A percentile compares a stretch with the other conserved stretches of the same genome.
Conservation (phyloP, 768 basidiomycete genomes). For the Suillus alpinus region DNA sequence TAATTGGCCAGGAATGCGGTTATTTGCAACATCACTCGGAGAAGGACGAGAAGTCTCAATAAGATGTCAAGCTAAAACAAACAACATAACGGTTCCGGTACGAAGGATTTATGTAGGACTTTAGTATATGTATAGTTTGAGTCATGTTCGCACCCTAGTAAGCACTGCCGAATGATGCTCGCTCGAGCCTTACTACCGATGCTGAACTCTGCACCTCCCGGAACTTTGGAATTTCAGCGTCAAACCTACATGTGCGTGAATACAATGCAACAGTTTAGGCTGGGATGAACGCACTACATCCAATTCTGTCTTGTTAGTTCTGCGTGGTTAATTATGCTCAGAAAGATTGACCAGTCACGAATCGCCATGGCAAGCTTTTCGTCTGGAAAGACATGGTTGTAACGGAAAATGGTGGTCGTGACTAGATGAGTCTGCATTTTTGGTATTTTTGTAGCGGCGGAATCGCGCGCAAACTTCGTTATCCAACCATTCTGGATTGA, state of each 20-base stretch:
- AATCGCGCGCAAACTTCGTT: background rate
- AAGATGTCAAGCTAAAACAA: background rate
- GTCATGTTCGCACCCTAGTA: too few species aligned
- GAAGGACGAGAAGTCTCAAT: background rate
- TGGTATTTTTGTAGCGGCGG: background rate
- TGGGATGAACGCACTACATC: constrained; percentile 17
- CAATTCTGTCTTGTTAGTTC: constrained; percentile 10
- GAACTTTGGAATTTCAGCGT: constrained; percentile 17
- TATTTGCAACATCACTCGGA: too few species aligned
- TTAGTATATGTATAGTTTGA: too few species aligned
- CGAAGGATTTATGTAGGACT: too few species aligned
- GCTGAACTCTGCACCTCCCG: background rate
- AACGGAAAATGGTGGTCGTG: constrained; percentile 21
- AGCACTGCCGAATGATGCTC: too few species aligned
- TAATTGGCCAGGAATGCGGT: too few species aligned
- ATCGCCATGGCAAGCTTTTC: background rate
- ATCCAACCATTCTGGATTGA: constrained; percentile 20
- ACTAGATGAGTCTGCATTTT: constrained; percentile 3
- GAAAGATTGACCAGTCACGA: constrained; percentile 8
- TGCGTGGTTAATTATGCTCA: constrained; percentile 2
- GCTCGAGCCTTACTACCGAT: background rate
- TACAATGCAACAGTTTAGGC: background rate
- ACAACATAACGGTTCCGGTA: too few species aligned
- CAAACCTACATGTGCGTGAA: constrained; percentile 14
- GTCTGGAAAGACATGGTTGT: constrained; percentile 20